These are phyloP conservation scores for Trebouxiophyceae sp. DNA, from an alignment of 163 green algal species.

Conservation along the genomic window DNA sequence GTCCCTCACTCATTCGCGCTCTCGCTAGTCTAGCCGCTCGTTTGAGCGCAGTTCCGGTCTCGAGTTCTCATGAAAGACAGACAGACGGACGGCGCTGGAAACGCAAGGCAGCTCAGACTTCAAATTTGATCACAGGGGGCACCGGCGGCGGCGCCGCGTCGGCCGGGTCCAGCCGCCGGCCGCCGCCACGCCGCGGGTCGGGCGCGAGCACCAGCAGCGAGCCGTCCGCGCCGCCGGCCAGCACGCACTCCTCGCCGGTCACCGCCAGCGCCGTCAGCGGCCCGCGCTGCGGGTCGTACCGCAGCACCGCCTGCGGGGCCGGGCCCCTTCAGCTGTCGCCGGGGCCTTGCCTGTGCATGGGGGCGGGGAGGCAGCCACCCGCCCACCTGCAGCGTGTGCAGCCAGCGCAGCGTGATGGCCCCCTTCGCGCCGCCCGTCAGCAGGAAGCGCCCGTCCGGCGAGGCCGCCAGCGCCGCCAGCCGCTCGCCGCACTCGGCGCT, in stretches of 20 bases:
- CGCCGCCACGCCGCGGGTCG: conserved; percentile 30
- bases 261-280: conserved; percentile 37
- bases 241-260: conserved; percentile 40
- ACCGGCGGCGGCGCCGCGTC: neutral
- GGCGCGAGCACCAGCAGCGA: conserved; percentile 34
- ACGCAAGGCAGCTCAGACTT: too few relatives aligned
- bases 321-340: too few relatives aligned
- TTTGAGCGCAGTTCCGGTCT: too few relatives aligned
- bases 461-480: conserved; percentile 24
- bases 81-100: too few relatives aligned
- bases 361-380: too few relatives aligned
- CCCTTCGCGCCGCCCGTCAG: conserved; percentile 38
- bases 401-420: conserved; percentile 27
- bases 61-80: too few relatives aligned
- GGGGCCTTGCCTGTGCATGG: too few relatives aligned
- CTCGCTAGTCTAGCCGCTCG: too few relatives aligned
- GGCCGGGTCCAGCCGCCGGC: conserved; percentile 12
- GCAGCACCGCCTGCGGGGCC: conserved; percentile 20
- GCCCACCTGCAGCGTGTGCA: conserved; percentile 35
- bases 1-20: too few relatives aligned
- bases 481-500: conserved; percentile 30
- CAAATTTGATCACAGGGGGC: neutral
- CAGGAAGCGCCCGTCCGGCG: conserved; percentile 36
- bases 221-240: conserved; percentile 28
- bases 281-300: conserved; percentile 29